phyloP scores from a whole-genome alignment of 2,329 filamentous ascomycete species.

The Neofusicoccum sp. region DNA sequence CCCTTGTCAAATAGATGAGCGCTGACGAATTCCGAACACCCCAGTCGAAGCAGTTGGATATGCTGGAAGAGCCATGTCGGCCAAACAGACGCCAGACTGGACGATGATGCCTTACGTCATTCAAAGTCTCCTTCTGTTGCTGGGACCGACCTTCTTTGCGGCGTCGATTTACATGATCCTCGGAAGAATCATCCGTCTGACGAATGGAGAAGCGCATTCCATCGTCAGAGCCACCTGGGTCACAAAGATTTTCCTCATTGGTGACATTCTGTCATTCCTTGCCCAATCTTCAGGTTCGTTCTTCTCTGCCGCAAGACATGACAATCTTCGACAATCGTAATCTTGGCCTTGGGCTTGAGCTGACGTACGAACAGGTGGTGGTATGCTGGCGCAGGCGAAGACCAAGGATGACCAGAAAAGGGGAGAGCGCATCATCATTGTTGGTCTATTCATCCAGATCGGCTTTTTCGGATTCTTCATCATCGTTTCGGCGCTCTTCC shows the following conservation, averaged over 20 bases:
- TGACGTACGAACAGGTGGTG: conserved; percentile 6
- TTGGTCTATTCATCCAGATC: conserved; percentile 51
- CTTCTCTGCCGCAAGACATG: background rate
- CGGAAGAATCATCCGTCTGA: conserved; percentile 38
- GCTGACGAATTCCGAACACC: background rate
- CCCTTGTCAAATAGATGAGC: background rate
- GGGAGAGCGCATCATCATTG: conserved; percentile 47
- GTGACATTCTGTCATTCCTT: conserved; percentile 43
- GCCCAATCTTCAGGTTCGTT: conserved; percentile 31
- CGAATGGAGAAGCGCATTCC: conserved; percentile 34
- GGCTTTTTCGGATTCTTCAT: conserved; percentile 53
- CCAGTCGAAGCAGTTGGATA: conserved; percentile 54
- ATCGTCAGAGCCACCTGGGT: conserved; percentile 36
- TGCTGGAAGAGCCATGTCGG: conserved; percentile 42
- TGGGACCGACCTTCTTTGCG: conserved; percentile 48
- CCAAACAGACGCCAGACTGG: conserved; percentile 28
- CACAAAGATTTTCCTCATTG: conserved; percentile 44
- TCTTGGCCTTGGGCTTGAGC: background rate
- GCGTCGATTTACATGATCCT: conserved; percentile 47
- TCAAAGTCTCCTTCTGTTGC: conserved; percentile 44
- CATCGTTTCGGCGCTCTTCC: conserved; percentile 31
- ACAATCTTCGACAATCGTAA: too few relatives aligned
- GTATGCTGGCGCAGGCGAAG: conserved; percentile 8
- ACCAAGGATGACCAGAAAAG: background rate
- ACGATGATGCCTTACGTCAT: conserved; percentile 44